Evolutionary conservation across 2,329 filamentous ascomycete genomes (phyloP).

Genomic region (Penicillium occitanis): DNA sequence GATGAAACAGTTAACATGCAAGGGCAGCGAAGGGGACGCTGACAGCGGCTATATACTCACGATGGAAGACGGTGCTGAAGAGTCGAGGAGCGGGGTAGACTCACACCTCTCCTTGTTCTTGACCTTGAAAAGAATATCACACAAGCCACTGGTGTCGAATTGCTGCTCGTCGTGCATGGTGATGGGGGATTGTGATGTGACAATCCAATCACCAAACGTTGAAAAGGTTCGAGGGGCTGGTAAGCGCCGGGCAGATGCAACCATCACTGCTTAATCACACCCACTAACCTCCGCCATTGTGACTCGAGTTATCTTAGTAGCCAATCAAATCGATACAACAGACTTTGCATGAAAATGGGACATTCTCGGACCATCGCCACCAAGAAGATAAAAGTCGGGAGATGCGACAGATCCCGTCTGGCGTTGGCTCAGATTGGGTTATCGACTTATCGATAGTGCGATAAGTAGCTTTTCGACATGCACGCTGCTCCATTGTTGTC

Average conservation of each 20-base stretch:
- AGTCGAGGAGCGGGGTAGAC: slow-evolving; percentile 18
- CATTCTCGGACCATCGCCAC: background rate
- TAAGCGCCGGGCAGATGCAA: slow-evolving; percentile 18
- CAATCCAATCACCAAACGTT: background rate
- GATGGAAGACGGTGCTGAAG: slow-evolving; percentile 14
- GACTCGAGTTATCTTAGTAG: background rate
- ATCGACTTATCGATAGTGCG: background rate
- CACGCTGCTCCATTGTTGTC: background rate
- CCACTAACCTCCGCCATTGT: background rate
- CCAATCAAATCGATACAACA: slow-evolving; percentile 3
- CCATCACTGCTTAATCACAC: slow-evolving; percentile 14
- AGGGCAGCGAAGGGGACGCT: slow-evolving; percentile 11
- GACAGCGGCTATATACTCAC: slow-evolving; percentile 38
- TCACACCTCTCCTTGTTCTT: background rate
- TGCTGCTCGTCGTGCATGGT: slow-evolving; percentile 16
- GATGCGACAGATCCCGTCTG: background rate
- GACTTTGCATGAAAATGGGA: slow-evolving; percentile 1
- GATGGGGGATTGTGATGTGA: slow-evolving; percentile 1
- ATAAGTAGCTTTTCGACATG: background rate
- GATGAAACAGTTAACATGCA: slow-evolving; percentile 22
- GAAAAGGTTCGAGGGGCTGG: background rate
- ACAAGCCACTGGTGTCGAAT: slow-evolving; percentile 3
- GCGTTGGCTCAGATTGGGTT: background rate
- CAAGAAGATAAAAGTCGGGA: background rate
- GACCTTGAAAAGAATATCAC: background rate